Evolutionary conservation across 2,329 filamentous ascomycete species (phyloP), one percentile per base, ranked within the genome.

Genomic region (Dothideomycetes sp.): DNA sequence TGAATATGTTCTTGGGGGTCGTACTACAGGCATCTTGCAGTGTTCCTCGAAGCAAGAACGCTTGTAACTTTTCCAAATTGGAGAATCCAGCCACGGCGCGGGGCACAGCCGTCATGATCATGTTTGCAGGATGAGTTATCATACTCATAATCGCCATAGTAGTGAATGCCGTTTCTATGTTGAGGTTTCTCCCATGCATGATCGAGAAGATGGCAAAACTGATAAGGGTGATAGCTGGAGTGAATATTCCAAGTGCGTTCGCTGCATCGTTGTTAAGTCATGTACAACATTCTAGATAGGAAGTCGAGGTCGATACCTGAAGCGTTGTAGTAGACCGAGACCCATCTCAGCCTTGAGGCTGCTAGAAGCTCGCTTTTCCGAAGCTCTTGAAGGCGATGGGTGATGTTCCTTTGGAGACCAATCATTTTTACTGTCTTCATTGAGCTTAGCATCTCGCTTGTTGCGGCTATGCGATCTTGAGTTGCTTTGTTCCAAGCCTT

Each of bases 41-140:
- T 13, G n/a, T 16, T 5, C 22, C 16, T 20, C 33, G 15, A 16
- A 6, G 6, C 11, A 70, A 49, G 43, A 69, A 70, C 11, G 61
- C 57, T 37, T 70, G 66, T 12, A 70, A 69, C 11, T 67, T 58
- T 24, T 56, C 53, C 44, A 70, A 70, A 10, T 64, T 69, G 6
- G 65, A 66, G n/a, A 41, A 7, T 16, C 29, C 31, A 4, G 38
- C 22, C 19, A 32, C 24, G 11, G 36, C 36, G 9, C 29, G 29
- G 5, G 42, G 30, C 11, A 44, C 36, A 17, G 34, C 41, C 1
- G 36, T 44, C 42, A 44, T 40, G 19, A 44, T 18, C 35, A 44
- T 44, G 24, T 44, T 44, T 5, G 42, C 42, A 18, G 42, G 42
- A 28, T 34, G 35, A 15, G 42, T 44, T 28, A 44, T 30, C 35